These are phyloP conservation scores for Aspergillus sojae DNA, from an alignment of 2,329 filamentous ascomycete species.

Conservation along the genomic window DNA sequence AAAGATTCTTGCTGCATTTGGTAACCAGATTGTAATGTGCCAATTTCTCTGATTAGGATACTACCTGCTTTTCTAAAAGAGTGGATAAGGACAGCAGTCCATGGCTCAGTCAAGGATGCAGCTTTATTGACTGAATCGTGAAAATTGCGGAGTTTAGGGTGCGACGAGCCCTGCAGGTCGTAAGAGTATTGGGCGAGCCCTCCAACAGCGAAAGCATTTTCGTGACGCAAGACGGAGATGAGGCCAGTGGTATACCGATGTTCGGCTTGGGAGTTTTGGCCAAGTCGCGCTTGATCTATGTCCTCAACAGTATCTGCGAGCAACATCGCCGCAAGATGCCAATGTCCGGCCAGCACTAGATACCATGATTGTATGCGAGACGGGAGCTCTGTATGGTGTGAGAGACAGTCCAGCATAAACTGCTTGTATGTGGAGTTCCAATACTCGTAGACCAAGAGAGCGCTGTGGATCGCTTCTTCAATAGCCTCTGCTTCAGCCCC, in stretches of 20 bases:
- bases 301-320: conserved; percentile 57
- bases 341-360: conserved; percentile 59
- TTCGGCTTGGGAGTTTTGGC: not conserved
- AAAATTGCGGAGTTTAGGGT: not conserved
- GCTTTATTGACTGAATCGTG: not conserved
- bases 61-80: not conserved
- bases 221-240: not conserved
- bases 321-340: conserved; percentile 59
- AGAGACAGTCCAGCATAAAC: not conserved
- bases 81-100: not conserved
- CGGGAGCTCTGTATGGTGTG: not conserved
- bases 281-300: conserved; percentile 46
- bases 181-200: not conserved
- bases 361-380: conserved; percentile 62
- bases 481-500: not conserved
- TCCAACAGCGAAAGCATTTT: not conserved
- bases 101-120: not conserved
- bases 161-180: not conserved
- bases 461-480: not conserved
- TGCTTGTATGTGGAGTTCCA: not conserved
- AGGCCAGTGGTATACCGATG: not conserved
- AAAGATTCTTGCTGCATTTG: not conserved
- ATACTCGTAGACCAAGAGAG: not conserved
- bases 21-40: not conserved
- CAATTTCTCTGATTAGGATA: not conserved